These are phyloP conservation scores for Adansonia digitata DNA, from an alignment of 345 rosid genomes.

Conservation along the genomic window DNA sequence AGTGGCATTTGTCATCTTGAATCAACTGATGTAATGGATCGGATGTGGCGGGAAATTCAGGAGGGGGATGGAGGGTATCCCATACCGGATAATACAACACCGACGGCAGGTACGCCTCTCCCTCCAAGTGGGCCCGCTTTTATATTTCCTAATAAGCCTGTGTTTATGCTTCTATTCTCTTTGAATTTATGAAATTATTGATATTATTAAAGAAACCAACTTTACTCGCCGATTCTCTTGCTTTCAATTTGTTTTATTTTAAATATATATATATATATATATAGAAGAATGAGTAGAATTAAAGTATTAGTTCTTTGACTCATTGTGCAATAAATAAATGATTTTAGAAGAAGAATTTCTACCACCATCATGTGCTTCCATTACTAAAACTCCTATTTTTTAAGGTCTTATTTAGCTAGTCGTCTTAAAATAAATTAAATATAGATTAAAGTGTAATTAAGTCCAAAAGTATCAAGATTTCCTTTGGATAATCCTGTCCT, in stretches of 20 bases:
- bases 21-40: conserved; percentile 19
- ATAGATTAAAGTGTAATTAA: not conserved
- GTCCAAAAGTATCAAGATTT: not conserved
- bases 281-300: not conserved
- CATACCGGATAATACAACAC: conserved; percentile 38
- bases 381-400: not conserved
- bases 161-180: not conserved
- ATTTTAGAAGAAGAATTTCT: not conserved
- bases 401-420: not conserved
- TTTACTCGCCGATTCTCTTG: too few relatives aligned
- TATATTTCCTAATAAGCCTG: conserved; percentile 10
- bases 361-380: not conserved
- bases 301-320: not conserved
- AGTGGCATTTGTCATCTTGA: not conserved
- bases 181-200: too few relatives aligned
- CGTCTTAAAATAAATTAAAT: not conserved
- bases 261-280: not conserved
- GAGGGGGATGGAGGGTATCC: conserved; percentile 7
- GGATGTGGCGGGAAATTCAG: conserved; percentile 41
- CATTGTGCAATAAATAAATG: not conserved
- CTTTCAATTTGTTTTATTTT: too few relatives aligned
- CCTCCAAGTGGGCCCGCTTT: conserved; percentile 17
- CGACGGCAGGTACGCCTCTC: conserved; percentile 30
- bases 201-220: too few relatives aligned
- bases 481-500: not conserved